Percentiles rank a stretch among this genome's conserved stretches.
phyloP scores from a whole-genome alignment of 441 rosid genomes.

The Populus hybrid region DNA sequence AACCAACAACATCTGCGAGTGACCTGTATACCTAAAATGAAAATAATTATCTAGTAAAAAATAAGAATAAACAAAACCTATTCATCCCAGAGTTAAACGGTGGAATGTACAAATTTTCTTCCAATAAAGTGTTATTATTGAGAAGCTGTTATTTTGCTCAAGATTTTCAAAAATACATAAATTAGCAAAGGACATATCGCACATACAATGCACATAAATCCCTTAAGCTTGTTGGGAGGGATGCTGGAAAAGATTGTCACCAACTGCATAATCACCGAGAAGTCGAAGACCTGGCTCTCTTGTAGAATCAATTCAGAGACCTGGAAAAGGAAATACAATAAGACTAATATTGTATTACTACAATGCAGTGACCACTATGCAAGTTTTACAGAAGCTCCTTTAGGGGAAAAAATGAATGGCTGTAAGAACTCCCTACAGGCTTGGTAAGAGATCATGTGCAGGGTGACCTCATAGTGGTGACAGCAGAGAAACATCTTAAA shows the following conservation, averaged over 20 bases:
- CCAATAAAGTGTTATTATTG: not conserved
- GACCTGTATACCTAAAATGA: conserved; percentile 84
- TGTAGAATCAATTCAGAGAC: conserved; percentile 83
- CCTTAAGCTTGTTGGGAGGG: conserved; percentile 62
- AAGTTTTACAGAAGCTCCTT: not conserved
- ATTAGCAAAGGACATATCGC: conserved; percentile 20
- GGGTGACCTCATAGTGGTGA: not conserved
- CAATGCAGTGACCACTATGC: not conserved
- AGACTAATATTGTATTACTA: conserved; percentile 7
- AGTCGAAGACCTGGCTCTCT: conserved; percentile 67
- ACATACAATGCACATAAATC: conserved; percentile 86
- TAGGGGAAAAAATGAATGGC: not conserved
- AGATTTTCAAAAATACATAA: not conserved
- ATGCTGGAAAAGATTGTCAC: conserved; percentile 62
- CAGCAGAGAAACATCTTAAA: not conserved
- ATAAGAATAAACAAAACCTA: conserved; percentile 12
- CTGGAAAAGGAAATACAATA: conserved; percentile 41
- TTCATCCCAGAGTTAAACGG: not conserved
- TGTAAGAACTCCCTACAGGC: not conserved
- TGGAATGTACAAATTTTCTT: not conserved
- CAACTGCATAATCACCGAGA: conserved; percentile 77
- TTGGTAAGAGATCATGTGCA: not conserved
- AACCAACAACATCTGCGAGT: conserved; percentile 90
- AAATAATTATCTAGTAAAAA: conserved; percentile 17
- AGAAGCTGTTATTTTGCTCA: not conserved